Evolutionary conservation across 768 basidiomycete species (phyloP).

Genomic region (Wakefieldia striispora): DNA sequence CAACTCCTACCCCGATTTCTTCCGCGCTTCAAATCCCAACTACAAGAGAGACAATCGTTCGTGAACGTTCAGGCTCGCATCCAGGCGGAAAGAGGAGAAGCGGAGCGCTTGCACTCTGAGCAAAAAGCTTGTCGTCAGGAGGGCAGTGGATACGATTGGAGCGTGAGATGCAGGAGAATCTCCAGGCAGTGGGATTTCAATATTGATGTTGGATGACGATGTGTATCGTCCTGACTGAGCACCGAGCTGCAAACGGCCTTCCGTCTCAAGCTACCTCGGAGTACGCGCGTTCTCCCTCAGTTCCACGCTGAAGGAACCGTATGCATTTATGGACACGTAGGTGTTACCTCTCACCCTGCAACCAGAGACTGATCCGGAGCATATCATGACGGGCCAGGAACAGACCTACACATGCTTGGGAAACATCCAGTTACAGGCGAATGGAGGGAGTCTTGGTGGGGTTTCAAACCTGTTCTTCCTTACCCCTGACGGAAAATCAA

Average conservation of each 20-base stretch:
- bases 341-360: constrained; percentile 43
- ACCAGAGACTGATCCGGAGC: constrained; percentile 40
- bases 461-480: constrained; percentile 63
- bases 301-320: constrained; percentile 61
- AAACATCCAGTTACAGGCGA: constrained; percentile 30
- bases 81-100: constrained; percentile 39
- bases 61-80: constrained; percentile 63
- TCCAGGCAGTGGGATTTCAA: constrained; percentile 39
- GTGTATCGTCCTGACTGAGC: constrained; percentile 39
- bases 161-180: constrained; percentile 34
- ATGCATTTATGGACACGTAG: constrained; percentile 68
- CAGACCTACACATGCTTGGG: constrained; percentile 38
- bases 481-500: constrained; percentile 69
- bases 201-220: constrained; percentile 64
- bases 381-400: constrained; percentile 36
- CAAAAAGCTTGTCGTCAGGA: constrained; percentile 30
- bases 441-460: constrained; percentile 55
- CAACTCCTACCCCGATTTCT: constrained; percentile 85
- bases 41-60: constrained; percentile 56
- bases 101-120: constrained; percentile 34
- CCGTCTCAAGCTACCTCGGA: constrained; percentile 53
- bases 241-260: constrained; percentile 29
- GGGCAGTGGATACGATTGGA: constrained; percentile 36
- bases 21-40: constrained; percentile 50
- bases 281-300: constrained; percentile 53